Percentiles rank a stretch among this genome's conserved stretches.
phyloP scores from a whole-genome alignment of 2,329 filamentous ascomycete genomes.

The Venturia pyrina region DNA sequence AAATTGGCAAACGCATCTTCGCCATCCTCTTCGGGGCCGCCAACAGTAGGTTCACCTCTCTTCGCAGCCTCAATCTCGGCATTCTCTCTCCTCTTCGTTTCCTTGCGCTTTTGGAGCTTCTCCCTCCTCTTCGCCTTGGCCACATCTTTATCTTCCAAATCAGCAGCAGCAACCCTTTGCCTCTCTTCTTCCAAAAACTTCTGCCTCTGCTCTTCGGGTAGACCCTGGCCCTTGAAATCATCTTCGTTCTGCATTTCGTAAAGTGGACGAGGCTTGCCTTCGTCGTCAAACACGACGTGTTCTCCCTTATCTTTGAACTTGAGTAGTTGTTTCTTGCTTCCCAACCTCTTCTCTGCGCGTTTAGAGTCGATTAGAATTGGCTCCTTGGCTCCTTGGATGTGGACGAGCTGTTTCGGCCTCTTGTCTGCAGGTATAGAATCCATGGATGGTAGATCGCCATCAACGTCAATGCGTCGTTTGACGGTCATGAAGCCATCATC shows the following conservation, averaged over 20 bases:
- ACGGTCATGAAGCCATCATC: slow-evolving; percentile 77
- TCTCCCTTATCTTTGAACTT: slow-evolving; percentile 81
- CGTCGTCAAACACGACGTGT: slow-evolving; percentile 86
- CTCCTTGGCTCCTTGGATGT: slow-evolving; percentile 54
- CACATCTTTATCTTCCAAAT: slow-evolving; percentile 71
- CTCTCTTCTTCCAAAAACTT: slow-evolving; percentile 71
- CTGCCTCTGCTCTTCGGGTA: slow-evolving; percentile 64
- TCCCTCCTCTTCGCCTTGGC: slow-evolving; percentile 69
- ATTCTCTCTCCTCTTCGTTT: slow-evolving; percentile 46
- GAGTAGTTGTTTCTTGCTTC: slow-evolving; percentile 86
- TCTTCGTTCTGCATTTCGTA: slow-evolving; percentile 85
- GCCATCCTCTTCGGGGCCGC: slow-evolving; percentile 20
- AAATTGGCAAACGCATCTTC: slow-evolving; percentile 35
- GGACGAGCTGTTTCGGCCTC: slow-evolving; percentile 48
- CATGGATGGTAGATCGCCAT: slow-evolving; percentile 43
- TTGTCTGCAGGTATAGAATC: slow-evolving; percentile 22
- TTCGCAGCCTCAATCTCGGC: slow-evolving; percentile 52
- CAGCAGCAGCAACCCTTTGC: slow-evolving; percentile 60
- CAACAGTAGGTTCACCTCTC: slow-evolving; percentile 38
- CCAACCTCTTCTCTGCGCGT: slow-evolving; percentile 87
- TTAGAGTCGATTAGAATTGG: slow-evolving; percentile 85
- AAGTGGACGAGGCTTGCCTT: slow-evolving; percentile 71
- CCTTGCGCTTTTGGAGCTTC: slow-evolving; percentile 66
- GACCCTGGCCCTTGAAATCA: slow-evolving; percentile 64
- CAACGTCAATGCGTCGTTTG: slow-evolving; percentile 73